Conservation (phyloP, 2,329 filamentous ascomycete species). For the Fusarium begoniae region DNA sequence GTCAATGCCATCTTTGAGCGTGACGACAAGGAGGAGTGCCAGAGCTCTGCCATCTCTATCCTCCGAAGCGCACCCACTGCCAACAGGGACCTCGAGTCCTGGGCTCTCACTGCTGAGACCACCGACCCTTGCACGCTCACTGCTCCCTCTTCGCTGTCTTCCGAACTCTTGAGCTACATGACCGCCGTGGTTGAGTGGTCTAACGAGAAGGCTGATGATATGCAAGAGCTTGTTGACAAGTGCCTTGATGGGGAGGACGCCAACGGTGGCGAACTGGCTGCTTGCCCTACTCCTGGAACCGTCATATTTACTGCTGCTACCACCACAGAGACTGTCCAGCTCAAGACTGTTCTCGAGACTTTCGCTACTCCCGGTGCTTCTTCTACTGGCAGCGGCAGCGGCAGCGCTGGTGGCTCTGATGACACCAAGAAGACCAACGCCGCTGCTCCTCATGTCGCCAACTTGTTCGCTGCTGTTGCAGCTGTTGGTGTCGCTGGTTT, state of each 20-base stretch:
- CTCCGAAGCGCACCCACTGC: not conserved
- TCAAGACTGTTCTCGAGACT: constrained; percentile 2
- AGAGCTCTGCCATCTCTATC: constrained; percentile 11
- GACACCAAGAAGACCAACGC: not conserved
- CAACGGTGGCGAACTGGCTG: not conserved
- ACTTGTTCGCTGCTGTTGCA: constrained; percentile 1
- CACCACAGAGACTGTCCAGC: constrained; percentile 10
- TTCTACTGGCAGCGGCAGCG: not conserved
- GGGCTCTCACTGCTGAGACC: not conserved
- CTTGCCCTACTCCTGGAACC: constrained; percentile 6
- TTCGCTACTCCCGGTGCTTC: not conserved
- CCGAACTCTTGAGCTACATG: constrained; percentile 18
- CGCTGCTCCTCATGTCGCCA: not conserved
- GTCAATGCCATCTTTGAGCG: constrained; percentile 14
- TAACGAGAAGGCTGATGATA: not conserved
- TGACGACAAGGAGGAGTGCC: constrained; percentile 1
- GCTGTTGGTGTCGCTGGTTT: constrained; percentile 13
- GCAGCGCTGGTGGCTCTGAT: not conserved
- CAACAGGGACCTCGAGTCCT: not conserved
- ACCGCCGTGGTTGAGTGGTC: constrained; percentile 8
- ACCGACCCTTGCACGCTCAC: constrained; percentile 11
- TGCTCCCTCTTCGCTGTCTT: constrained; percentile 19
- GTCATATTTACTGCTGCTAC: constrained; percentile 20
- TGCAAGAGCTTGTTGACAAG: constrained; percentile 1
- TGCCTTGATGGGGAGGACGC: not conserved